A percentile compares a stretch with the other conserved stretches of the same genome.
Conservation (phyloP, 1,139 yeast genomes). For the Yarrowia galli region DNA sequence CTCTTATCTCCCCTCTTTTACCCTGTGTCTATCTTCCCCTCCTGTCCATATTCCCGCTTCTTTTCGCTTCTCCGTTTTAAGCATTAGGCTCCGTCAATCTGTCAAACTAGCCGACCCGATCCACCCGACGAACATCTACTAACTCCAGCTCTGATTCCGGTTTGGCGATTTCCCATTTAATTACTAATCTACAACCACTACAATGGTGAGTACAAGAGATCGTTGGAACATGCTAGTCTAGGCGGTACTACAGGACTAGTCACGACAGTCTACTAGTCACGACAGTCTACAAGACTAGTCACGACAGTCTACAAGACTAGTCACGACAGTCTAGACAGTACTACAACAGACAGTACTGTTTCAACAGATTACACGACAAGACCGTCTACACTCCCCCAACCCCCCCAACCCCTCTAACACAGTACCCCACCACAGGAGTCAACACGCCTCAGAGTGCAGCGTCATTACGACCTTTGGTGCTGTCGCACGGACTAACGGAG, state of each 20-base stretch:
- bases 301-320: too few species aligned
- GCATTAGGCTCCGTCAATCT: conserved; percentile 4
- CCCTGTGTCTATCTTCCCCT: neutral
- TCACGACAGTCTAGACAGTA: too few species aligned
- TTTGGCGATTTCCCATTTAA: conserved; percentile 15
- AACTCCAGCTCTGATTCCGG: conserved; percentile 34
- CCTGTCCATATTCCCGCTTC: conserved; percentile 9
- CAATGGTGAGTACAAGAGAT: conserved; percentile 20
- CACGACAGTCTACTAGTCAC: too few species aligned
- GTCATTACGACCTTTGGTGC: conserved; percentile 76
- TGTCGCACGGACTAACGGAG: conserved; percentile 86
- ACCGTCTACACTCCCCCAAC: too few species aligned
- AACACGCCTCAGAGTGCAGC: conserved; percentile 57
- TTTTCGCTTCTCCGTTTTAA: neutral
- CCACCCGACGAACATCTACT: neutral
- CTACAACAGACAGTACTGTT: too few species aligned
- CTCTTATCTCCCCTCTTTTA: neutral
- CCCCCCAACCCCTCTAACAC: conserved; percentile 1
- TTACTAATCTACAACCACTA: conserved; percentile 24
- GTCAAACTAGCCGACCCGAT: too few species aligned
- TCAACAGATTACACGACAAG: too few species aligned
- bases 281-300: too few species aligned
- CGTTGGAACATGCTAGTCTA: too few species aligned
- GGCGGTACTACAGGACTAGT: too few species aligned
- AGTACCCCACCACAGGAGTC: conserved; percentile 50